Evolutionary conservation across 306 rosid species (phyloP).

Genomic region (Albizia julibrissin): DNA sequence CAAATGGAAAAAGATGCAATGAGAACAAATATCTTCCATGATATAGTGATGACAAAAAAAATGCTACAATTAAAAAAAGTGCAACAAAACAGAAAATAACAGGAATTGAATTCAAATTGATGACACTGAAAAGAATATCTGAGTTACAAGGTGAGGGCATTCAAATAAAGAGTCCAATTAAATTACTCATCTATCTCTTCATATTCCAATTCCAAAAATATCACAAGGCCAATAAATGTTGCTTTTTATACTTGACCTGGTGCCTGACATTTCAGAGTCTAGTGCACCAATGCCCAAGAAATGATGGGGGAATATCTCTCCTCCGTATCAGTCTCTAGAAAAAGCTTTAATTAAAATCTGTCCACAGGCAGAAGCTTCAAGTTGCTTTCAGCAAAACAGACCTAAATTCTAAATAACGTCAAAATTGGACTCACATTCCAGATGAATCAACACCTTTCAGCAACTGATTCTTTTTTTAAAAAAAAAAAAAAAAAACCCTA

Average conservation of each 20-base stretch:
- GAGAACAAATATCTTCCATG: conserved; percentile 7
- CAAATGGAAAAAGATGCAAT: neutral
- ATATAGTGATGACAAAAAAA: neutral
- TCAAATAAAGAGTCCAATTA: neutral
- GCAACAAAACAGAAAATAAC: neutral
- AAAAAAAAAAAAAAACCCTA: neutral
- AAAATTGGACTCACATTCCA: neutral
- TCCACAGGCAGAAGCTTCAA: conserved; percentile 1
- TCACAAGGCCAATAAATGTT: neutral
- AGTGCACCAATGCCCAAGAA: neutral
- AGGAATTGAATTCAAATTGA: neutral
- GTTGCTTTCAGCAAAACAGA: neutral
- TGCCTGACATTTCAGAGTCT: neutral
- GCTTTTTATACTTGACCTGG: neutral
- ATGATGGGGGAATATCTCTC: neutral
- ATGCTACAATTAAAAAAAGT: neutral
- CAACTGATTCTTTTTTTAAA: neutral
- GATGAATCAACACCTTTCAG: neutral
- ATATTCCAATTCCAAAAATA: neutral
- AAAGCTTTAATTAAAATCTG: too few species aligned
- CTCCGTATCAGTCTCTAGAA: neutral
- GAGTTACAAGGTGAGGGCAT: neutral
- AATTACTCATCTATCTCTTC: neutral
- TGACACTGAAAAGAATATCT: neutral
- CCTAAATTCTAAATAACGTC: neutral